Percentiles rank a stretch among this genome's conserved stretches.
Evolutionary conservation across 2,329 filamentous ascomycete genomes (phyloP).

Genomic region (Tolypocladium capitatum): DNA sequence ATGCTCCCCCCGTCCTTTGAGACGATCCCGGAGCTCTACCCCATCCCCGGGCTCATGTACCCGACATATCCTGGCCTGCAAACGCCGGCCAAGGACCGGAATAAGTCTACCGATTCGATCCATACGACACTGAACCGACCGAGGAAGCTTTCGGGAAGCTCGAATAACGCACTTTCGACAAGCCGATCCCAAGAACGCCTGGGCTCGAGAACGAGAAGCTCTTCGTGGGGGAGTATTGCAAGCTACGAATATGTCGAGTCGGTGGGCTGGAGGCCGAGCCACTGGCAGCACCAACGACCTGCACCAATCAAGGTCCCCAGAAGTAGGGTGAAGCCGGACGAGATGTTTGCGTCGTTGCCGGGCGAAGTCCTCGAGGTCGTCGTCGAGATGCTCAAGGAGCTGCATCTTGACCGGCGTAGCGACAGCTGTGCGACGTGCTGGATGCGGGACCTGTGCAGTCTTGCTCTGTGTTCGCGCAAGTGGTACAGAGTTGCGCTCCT

Average conservation of each 20-base stretch:
- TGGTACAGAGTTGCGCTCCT: slow-evolving; percentile 36
- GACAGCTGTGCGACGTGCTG: slow-evolving; percentile 50
- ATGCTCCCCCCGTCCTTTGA: slow-evolving; percentile 5
- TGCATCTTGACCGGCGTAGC: slow-evolving; percentile 34
- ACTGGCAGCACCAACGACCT: slow-evolving; percentile 3
- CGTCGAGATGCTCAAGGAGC: slow-evolving; percentile 36
- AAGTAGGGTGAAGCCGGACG: slow-evolving; percentile 23
- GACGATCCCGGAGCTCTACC: slow-evolving; percentile 5
- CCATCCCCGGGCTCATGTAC: slow-evolving; percentile 8
- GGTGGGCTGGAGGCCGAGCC: slow-evolving; percentile 2
- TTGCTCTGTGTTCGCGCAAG: slow-evolving; percentile 37
- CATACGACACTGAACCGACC: slow-evolving; percentile 20
- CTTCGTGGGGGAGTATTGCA: slow-evolving; percentile 23
- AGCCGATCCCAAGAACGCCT: slow-evolving; percentile 11
- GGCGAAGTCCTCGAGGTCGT: slow-evolving; percentile 46
- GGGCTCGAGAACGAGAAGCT: slow-evolving; percentile 11
- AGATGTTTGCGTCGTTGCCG: slow-evolving; percentile 41
- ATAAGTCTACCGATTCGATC: slow-evolving; percentile 9
- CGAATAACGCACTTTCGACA: not conserved
- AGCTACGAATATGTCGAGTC: slow-evolving; percentile 28
- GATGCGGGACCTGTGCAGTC: slow-evolving; percentile 45
- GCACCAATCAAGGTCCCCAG: slow-evolving; percentile 2
- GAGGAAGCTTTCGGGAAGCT: slow-evolving; percentile 18
- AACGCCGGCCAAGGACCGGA: slow-evolving; percentile 10
- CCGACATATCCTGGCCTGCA: slow-evolving; percentile 20